Evolutionary conservation across 306 rosid genomes (phyloP).

Genomic region (Arachis stenosperma): DNA sequence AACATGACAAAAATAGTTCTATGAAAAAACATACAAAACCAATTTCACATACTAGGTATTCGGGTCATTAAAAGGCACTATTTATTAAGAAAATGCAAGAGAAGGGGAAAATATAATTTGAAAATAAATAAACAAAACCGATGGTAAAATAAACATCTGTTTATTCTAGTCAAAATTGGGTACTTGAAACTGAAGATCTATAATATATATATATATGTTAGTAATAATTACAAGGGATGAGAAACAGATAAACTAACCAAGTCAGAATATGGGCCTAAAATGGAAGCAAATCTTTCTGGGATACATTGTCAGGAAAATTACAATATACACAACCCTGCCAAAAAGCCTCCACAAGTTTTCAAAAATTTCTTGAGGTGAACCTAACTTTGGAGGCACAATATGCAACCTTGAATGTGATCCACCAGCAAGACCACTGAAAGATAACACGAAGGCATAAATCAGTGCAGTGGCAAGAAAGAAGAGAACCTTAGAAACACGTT

Average conservation of each 20-base stretch:
- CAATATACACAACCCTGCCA: conserved; percentile 95
- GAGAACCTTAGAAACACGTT: conserved; percentile 10
- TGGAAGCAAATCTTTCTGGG: conserved; percentile 86
- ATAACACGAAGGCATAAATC: conserved; percentile 35
- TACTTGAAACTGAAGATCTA: conserved; percentile 46
- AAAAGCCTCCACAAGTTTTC: conserved; percentile 80
- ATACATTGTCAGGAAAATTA: conserved; percentile 93
- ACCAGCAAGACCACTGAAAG: conserved; percentile 59
- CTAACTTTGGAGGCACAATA: conserved; percentile 51
- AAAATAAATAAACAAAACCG: neutral
- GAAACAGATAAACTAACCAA: conserved; percentile 96
- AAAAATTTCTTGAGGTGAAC: conserved; percentile 61
- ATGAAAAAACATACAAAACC: conserved; percentile 14
- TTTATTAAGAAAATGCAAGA: conserved; percentile 7
- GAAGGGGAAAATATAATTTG: conserved; percentile 1
- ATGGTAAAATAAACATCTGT: conserved; percentile 27
- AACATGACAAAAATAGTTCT: conserved; percentile 7
- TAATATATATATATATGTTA: conserved; percentile 33
- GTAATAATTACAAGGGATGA: conserved; percentile 65
- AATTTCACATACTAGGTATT: neutral
- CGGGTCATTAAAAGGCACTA: conserved; percentile 16
- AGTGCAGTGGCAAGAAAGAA: conserved; percentile 36
- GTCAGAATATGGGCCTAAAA: conserved; percentile 85
- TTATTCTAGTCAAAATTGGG: conserved; percentile 36
- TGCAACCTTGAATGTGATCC: conserved; percentile 45